Base-by-base conservation (phyloP, 495 filamentous ascomycete species). In the Friedmanniomyces endolithicus region DNA sequence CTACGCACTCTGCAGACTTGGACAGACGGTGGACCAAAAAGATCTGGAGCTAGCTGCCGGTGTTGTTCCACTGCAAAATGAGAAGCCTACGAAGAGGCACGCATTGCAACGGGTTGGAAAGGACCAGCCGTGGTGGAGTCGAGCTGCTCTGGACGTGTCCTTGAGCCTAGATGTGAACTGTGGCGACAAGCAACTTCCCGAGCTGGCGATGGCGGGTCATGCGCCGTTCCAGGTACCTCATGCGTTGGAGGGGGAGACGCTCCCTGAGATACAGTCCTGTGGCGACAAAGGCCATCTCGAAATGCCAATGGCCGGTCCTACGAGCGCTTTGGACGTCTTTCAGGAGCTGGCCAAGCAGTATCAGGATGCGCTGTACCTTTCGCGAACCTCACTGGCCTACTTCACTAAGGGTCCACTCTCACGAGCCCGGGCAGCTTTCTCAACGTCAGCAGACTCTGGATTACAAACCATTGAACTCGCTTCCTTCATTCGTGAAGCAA, bases 331-430 rank as follows among this genome's bases (percentile, higher is more conserved):
- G 11, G 34, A 76, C 86, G 6, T 76, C 86, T 53, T 78, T 82
- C 44, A 83, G 75, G 53, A 78, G 90, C 62, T 73, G 81, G 53
- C 75, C 71, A 25, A 52, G 46, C 87, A 95, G 58, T 96, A 96
- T 71, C 68, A 88, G 44, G 86, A 96, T 45, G 80, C 85, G 17
- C 74, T 97, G n/a, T 97, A 96, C 71, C 74, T 88, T 40, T 92
- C 92, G 7, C 92, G 89, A 82, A 85, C 88, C 22, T 92, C 92
- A 12, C 71, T 97, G 62, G 94, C 90, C 59, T 98, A 95, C 67
- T 98, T 97, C 73, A 86, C 90, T 19, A 98, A 98, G 73, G 92
- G 92, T 1, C 88, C 92, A 3, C 74, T 97, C 20, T 86, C 94
- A n/a, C 79, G 88, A 62, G 88, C 87, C 20, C 78, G 92, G 51